Percentiles rank a stretch among this genome's conserved stretches.
phyloP scores from a whole-genome alignment of 352 stramenopile genomes.

The Globisporangium ultimum region DNA sequence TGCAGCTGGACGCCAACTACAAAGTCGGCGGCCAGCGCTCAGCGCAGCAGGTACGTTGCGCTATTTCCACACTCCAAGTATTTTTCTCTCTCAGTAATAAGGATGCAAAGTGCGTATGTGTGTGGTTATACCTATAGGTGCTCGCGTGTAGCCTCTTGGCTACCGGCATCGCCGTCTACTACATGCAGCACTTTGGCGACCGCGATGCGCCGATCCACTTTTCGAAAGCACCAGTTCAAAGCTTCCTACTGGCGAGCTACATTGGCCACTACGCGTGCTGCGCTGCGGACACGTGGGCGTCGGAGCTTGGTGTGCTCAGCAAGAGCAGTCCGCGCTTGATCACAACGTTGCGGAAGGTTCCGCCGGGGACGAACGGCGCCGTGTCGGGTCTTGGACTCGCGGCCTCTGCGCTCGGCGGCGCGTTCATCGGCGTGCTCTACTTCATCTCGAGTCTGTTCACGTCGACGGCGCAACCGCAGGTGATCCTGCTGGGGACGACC shows the following conservation, averaged over 20 bases:
- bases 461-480: conserved; percentile 34
- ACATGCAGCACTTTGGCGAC: conserved; percentile 35
- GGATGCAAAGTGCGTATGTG: background rate
- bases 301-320: conserved; percentile 91
- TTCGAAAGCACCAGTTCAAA: conserved; percentile 21
- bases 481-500: conserved; percentile 51
- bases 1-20: conserved; percentile 67
- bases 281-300: conserved; percentile 93
- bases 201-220: conserved; percentile 40
- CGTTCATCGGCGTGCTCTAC: conserved; percentile 85
- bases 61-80: background rate
- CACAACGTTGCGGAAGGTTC: conserved; percentile 76
- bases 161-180: conserved; percentile 61
- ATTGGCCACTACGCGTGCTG: conserved; percentile 93
- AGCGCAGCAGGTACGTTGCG: conserved; percentile 31
- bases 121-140: conserved; percentile 35
- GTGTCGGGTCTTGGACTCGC: conserved; percentile 83
- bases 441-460: conserved; percentile 37
- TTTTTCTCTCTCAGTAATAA: no score
- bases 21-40: conserved; percentile 77
- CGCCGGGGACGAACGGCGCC: conserved; percentile 92
- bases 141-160: conserved; percentile 76
- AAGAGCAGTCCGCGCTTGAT: conserved; percentile 79
- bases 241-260: conserved; percentile 67
- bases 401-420: conserved; percentile 80